A percentile compares a stretch with the other conserved stretches of the same genome.
Conservation (phyloP, 2,329 filamentous ascomycete genomes). For the Didymella exigua region DNA sequence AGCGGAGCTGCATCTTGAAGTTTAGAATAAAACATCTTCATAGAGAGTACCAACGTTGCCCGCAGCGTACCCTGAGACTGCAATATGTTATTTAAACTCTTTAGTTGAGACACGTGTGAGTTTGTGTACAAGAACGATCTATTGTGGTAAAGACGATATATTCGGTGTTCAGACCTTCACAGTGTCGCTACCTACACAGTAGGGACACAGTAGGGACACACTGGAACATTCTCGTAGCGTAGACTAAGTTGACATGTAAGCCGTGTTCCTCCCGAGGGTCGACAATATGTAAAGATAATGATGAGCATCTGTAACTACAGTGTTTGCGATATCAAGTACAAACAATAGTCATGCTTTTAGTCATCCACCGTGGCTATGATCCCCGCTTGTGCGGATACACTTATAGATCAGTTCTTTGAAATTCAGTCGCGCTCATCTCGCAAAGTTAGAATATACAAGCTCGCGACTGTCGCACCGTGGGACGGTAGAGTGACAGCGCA, state of each 20-base stretch:
- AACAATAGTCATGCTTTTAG: too few species aligned
- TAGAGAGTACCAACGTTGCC: neutral
- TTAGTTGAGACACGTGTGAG: neutral
- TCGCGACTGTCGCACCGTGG: constrained; percentile 79
- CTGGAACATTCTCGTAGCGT: neutral
- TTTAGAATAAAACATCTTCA: neutral
- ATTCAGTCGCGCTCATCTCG: too few species aligned
- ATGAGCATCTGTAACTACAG: too few species aligned
- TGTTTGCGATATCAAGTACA: too few species aligned
- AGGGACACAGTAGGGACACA: neutral
- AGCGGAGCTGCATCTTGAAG: neutral
- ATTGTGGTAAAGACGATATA: neutral
- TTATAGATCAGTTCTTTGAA: too few species aligned
- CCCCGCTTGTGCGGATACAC: too few species aligned
- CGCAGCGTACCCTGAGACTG: neutral
- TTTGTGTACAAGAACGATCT: too few species aligned
- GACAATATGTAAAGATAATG: too few species aligned
- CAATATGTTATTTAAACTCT: neutral
- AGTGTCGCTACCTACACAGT: neutral
- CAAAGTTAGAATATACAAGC: constrained; percentile 72
- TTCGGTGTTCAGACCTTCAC: neutral
- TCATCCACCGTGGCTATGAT: too few species aligned
- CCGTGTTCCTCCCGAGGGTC: too few species aligned
- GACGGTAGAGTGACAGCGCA: constrained; percentile 80
- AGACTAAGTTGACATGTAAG: too few species aligned